Evolutionary conservation across 2,329 filamentous ascomycete species (phyloP).

Genomic region (Aspergillus quadrilineatus): DNA sequence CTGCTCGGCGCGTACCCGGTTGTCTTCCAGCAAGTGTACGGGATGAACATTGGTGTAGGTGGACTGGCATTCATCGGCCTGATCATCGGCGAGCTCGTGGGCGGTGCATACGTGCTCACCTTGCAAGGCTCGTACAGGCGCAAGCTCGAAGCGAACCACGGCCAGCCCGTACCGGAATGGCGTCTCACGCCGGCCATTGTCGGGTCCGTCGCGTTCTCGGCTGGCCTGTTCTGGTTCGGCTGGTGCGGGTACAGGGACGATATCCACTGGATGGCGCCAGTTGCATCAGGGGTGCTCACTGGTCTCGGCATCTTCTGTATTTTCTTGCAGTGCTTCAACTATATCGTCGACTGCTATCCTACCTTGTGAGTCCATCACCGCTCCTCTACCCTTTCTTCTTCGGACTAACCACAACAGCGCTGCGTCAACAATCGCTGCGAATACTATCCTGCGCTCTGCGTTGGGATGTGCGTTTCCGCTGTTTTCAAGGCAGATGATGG

Average conservation of each 20-base stretch:
- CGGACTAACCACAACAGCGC: conserved; percentile 32
- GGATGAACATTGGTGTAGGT: conserved; percentile 32
- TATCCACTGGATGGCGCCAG: conserved; percentile 32
- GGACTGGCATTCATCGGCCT: conserved; percentile 33
- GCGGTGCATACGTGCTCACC: conserved; percentile 30
- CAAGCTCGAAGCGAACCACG: conserved; percentile 32
- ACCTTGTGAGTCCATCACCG: conserved; percentile 24
- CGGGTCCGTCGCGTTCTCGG: conserved; percentile 34
- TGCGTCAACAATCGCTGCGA: conserved; percentile 53
- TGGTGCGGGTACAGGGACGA: conserved; percentile 35
- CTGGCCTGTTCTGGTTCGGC: conserved; percentile 41
- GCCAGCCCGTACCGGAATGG: conserved; percentile 36
- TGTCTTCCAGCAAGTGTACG: conserved; percentile 32
- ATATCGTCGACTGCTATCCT: conserved; percentile 43
- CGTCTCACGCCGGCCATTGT: conserved; percentile 33
- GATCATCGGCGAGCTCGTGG: conserved; percentile 33
- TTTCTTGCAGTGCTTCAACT: conserved; percentile 26
- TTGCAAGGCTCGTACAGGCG: conserved; percentile 30
- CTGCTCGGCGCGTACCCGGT: conserved; percentile 34
- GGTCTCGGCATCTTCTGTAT: conserved; percentile 14
- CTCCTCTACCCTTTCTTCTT: too few relatives aligned
- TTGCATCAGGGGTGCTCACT: conserved; percentile 5
- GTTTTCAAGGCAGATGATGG: conserved; percentile 40
- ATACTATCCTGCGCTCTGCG: conserved; percentile 48
- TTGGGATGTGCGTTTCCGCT: conserved; percentile 38